Conservation (phyloP, 176 grass and related monocot genomes). For the Poa annua region DNA sequence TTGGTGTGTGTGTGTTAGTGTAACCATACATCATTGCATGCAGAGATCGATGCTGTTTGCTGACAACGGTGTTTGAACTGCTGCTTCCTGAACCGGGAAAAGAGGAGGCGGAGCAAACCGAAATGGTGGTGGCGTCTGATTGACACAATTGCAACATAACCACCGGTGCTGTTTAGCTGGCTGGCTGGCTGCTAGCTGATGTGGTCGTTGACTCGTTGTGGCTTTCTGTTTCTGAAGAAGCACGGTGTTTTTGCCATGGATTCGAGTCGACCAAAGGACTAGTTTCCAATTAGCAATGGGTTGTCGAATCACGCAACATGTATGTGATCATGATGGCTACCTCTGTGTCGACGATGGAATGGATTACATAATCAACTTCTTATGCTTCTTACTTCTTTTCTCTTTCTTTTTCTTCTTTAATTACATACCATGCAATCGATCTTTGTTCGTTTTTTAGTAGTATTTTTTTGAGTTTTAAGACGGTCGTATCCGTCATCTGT, state of each 20-base stretch:
- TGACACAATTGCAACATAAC: constrained; percentile 33
- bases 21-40: constrained; percentile 27
- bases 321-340: background rate
- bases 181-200: constrained; percentile 48
- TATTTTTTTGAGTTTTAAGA: too few species aligned
- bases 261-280: background rate
- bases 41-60: constrained; percentile 35
- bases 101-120: background rate
- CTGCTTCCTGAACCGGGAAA: constrained; percentile 42
- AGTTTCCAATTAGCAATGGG: background rate
- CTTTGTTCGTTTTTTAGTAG: background rate
- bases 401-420: background rate
- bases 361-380: constrained; percentile 37
- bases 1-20: background rate
- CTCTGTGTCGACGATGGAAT: constrained; percentile 13
- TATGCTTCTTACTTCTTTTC: background rate
- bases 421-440: background rate
- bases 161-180: constrained; percentile 45
- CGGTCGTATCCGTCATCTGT: too few species aligned
- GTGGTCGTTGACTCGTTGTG: too few species aligned
- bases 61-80: constrained; percentile 53
- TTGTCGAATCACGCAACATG: constrained; percentile 4
- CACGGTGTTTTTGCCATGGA: background rate
- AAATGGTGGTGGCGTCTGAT: constrained; percentile 26
- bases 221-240: constrained; percentile 5